These are phyloP conservation scores for Exophiala phaeomuriformis DNA, from an alignment of 2,329 filamentous ascomycete species.

Conservation along the genomic window DNA sequence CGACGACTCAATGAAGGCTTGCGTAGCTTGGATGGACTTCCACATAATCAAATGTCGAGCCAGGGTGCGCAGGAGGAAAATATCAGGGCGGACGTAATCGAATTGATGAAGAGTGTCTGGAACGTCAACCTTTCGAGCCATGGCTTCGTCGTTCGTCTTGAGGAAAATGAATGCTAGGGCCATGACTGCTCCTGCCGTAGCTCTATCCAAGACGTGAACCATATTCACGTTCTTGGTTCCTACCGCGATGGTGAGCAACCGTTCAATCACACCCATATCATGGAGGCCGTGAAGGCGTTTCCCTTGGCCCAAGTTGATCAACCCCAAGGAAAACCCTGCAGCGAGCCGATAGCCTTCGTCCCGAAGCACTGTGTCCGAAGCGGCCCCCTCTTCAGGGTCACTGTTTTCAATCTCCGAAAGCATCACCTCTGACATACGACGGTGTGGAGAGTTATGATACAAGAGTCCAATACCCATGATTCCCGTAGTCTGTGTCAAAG, in stretches of 20 bases:
- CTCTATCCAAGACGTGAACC: constrained; percentile 86
- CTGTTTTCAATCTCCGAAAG: constrained; percentile 90
- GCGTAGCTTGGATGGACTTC: constrained; percentile 67
- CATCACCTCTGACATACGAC: constrained; percentile 98
- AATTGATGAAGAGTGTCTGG: constrained; percentile 86
- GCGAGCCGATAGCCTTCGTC: constrained; percentile 96
- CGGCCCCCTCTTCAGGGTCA: constrained; percentile 64
- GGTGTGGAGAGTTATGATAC: constrained; percentile 91
- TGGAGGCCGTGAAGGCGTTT: constrained; percentile 80
- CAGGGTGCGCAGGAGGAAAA: constrained; percentile 81
- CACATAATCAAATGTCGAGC: constrained; percentile 90
- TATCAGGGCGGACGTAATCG: constrained; percentile 89
- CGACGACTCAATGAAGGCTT: constrained; percentile 67
- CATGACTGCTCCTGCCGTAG: constrained; percentile 85
- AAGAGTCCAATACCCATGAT: constrained; percentile 95
- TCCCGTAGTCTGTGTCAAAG: constrained; percentile 87
- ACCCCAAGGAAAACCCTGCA: constrained; percentile 84
- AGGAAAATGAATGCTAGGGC: constrained; percentile 89
- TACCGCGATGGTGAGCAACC: constrained; percentile 76
- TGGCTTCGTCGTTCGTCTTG: constrained; percentile 82
- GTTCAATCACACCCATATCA: constrained; percentile 88
- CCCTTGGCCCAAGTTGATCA: constrained; percentile 91
- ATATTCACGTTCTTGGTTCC: constrained; percentile 84
- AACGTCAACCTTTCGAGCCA: constrained; percentile 87
- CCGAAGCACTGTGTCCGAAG: constrained; percentile 66